Conservation (phyloP, 345 rosid species). For the Turnera subulata region DNA sequence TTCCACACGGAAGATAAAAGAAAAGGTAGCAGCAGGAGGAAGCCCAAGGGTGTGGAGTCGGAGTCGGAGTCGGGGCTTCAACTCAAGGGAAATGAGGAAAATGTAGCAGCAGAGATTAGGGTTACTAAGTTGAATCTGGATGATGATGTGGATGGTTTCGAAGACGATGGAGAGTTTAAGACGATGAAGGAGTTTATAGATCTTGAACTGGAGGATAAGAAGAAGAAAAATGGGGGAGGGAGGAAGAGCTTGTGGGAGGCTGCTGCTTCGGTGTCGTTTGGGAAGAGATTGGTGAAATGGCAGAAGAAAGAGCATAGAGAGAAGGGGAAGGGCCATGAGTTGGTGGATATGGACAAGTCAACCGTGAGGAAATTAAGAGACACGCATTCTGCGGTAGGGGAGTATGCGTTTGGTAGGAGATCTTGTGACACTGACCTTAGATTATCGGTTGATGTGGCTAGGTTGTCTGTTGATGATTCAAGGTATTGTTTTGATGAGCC, state of each 20-base stretch:
- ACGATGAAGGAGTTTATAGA: conserved; percentile 67
- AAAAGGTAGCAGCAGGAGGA: conserved; percentile 15
- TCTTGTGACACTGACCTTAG: conserved; percentile 52
- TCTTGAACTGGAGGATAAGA: conserved; percentile 52
- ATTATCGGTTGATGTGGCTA: conserved; percentile 25
- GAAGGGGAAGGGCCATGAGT: conserved; percentile 13
- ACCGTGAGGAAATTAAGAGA: conserved; percentile 25
- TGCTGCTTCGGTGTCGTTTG: conserved; percentile 42
- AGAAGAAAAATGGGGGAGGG: conserved; percentile 28
- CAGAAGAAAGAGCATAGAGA: conserved; percentile 28
- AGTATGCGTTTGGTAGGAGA: conserved; percentile 46
- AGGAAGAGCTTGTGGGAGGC: conserved; percentile 39
- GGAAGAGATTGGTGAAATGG: conserved; percentile 54
- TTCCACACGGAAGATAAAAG: conserved; percentile 36
- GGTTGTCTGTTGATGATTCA: conserved; percentile 36
- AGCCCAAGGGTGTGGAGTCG: conserved; percentile 11
- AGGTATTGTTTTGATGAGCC: conserved; percentile 63
- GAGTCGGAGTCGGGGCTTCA: conserved; percentile 15
- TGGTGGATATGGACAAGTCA: neutral
- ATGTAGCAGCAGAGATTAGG: conserved; percentile 14
- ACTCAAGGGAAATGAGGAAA: conserved; percentile 22
- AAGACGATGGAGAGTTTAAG: conserved; percentile 42
- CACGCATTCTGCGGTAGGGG: conserved; percentile 40
- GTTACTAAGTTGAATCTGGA: conserved; percentile 7
- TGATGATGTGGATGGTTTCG: conserved; percentile 18